phyloP scores from a whole-genome alignment of 331 rosid genomes.

The Pyrus hybrid region DNA sequence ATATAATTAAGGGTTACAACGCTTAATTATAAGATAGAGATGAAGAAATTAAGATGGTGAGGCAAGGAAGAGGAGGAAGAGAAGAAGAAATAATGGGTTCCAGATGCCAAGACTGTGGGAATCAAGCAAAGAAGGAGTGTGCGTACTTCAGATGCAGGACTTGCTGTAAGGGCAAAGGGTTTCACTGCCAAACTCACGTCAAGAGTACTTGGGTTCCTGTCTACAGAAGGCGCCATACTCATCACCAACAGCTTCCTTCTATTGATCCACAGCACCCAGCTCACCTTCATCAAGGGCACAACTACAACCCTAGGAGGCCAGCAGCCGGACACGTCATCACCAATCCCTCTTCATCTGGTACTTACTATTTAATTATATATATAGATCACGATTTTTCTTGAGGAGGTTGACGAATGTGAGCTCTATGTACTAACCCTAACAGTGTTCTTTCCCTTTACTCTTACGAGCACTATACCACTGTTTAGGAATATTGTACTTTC shows the following conservation, averaged over 20 bases:
- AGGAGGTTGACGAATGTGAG: neutral
- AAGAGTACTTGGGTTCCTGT: conserved; percentile 66
- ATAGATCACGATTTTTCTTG: neutral
- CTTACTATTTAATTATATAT: no score
- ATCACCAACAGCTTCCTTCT: neutral
- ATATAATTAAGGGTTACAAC: no score
- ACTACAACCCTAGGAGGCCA: conserved; percentile 22
- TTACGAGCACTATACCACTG: neutral
- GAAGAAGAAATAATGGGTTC: conserved; percentile 1
- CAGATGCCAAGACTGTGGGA: conserved; percentile 71
- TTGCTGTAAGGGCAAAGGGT: conserved; percentile 64
- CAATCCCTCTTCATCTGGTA: neutral
- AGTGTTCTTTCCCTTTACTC: neutral
- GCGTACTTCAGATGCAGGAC: conserved; percentile 49
- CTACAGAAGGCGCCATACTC: conserved; percentile 21
- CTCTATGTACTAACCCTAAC: neutral
- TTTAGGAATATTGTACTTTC: neutral
- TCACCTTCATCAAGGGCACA: neutral
- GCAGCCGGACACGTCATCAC: neutral
- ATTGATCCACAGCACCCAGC: neutral
- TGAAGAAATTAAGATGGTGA: conserved; percentile 2
- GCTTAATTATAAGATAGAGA: neutral
- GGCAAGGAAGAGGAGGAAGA: conserved; percentile 1
- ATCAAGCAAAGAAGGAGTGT: conserved; percentile 69
- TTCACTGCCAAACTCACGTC: conserved; percentile 55